These are phyloP conservation scores for Lecanoromycetidae sp. DNA, from an alignment of 2,329 filamentous ascomycete genomes.

Conservation along the genomic window DNA sequence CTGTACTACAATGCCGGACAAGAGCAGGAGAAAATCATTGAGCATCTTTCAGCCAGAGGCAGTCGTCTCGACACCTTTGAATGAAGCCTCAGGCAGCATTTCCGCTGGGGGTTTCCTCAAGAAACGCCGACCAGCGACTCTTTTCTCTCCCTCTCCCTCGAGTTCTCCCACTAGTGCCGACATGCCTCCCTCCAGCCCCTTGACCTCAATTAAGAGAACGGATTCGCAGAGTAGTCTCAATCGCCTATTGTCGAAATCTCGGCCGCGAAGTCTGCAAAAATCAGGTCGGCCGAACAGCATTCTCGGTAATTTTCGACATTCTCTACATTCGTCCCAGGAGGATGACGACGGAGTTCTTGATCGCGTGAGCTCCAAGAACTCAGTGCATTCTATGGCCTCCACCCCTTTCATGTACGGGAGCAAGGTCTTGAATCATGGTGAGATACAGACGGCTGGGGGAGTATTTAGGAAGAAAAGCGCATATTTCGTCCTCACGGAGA, in stretches of 20 bases:
- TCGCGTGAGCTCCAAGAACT: slow-evolving; percentile 40
- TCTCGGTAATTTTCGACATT: slow-evolving; percentile 44
- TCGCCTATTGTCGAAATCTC: slow-evolving; percentile 21
- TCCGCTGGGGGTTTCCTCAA: slow-evolving; percentile 8
- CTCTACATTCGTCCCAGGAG: slow-evolving; percentile 40
- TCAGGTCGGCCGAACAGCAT: slow-evolving; percentile 38
- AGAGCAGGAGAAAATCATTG: slow-evolving; percentile 17
- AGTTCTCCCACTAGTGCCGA: slow-evolving; percentile 20
- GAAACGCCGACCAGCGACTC: slow-evolving; percentile 9
- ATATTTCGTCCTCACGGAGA: slow-evolving; percentile 59
- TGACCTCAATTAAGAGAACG: slow-evolving; percentile 7
- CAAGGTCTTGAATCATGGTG: slow-evolving; percentile 52
- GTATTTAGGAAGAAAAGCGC: slow-evolving; percentile 63
- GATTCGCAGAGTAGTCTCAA: slow-evolving; percentile 15
- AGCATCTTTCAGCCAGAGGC: slow-evolving; percentile 16
- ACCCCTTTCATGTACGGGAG: slow-evolving; percentile 28
- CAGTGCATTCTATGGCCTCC: slow-evolving; percentile 34
- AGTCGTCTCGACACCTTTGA: slow-evolving; percentile 15
- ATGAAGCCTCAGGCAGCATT: slow-evolving; percentile 12
- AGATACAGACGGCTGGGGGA: slow-evolving; percentile 56
- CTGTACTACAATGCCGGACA: slow-evolving; percentile 7
- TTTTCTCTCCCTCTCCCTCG: slow-evolving; percentile 9
- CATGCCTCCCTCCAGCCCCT: slow-evolving; percentile 12
- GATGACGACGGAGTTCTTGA: slow-evolving; percentile 40
- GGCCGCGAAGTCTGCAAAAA: slow-evolving; percentile 34